Evolutionary conservation across 179 eudicot species (phyloP).

Genomic region (Vitellaria paradoxa): DNA sequence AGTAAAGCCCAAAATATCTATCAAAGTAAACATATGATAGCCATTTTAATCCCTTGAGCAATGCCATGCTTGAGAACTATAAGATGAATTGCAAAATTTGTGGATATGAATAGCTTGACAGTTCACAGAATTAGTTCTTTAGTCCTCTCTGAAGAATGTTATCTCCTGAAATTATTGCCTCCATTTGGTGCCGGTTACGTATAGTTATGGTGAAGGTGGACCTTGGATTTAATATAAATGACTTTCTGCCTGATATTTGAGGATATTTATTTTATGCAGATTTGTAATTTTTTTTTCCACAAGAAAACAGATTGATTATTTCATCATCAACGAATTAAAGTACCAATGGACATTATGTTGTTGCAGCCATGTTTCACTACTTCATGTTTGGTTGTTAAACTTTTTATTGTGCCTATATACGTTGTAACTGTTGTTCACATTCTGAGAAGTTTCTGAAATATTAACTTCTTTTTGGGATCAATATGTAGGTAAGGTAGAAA

Average conservation of each 20-base stretch:
- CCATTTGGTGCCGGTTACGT: no score
- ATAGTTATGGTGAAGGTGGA: no score
- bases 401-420: not conserved
- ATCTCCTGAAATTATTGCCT: no score
- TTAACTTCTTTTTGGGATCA: conserved; percentile 21
- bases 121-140: not conserved
- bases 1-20: not conserved
- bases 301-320: not conserved
- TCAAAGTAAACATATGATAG: not conserved
- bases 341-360: not conserved
- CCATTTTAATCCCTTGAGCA: not conserved
- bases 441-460: not conserved
- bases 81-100: not conserved
- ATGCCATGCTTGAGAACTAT: not conserved
- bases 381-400: not conserved
- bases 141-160: no score
- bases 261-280: not conserved
- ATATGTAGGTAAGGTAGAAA: conserved; percentile 49
- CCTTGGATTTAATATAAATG: no score
- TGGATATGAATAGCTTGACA: not conserved
- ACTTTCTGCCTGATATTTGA: not conserved
- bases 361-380: not conserved
- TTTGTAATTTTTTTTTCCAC: not conserved
- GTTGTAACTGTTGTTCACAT: not conserved
- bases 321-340: not conserved